Evolutionary conservation across 2,329 filamentous ascomycete genomes (phyloP).

Genomic region (Plectosphaerella sp.): DNA sequence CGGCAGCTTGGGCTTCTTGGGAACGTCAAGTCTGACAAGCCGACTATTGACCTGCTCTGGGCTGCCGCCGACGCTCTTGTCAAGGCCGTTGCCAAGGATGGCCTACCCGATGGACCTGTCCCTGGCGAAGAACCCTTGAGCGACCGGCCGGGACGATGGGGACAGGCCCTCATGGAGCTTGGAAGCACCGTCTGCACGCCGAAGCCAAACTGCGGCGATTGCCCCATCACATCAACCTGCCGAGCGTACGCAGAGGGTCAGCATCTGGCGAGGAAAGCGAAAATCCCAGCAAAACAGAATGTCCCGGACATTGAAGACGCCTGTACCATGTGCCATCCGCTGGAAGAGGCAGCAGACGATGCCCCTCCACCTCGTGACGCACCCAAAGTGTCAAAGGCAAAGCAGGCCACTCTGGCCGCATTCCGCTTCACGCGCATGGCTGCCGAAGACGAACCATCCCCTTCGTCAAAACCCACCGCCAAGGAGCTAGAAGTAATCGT

Average conservation of each 20-base stretch:
- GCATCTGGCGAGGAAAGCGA: conserved; percentile 18
- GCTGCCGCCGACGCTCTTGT: conserved; percentile 52
- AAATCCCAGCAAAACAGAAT: background rate
- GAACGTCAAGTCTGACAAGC: conserved; percentile 52
- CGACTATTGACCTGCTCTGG: conserved; percentile 51
- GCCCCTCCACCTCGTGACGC: conserved; percentile 12
- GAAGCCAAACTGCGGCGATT: conserved; percentile 49
- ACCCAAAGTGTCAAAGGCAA: conserved; percentile 9
- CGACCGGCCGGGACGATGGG: conserved; percentile 55
- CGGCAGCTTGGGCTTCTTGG: conserved; percentile 54
- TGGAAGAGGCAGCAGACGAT: conserved; percentile 28
- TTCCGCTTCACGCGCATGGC: conserved; percentile 26
- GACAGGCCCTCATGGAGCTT: conserved; percentile 62
- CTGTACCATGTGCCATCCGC: conserved; percentile 43
- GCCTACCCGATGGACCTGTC: conserved; percentile 7
- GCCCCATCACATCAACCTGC: conserved; percentile 47
- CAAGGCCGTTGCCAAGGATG: conserved; percentile 41
- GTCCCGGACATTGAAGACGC: conserved; percentile 44
- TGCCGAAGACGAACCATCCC: conserved; percentile 5
- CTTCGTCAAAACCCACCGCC: background rate
- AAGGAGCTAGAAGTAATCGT: conserved; percentile 28
- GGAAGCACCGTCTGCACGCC: conserved; percentile 59
- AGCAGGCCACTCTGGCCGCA: conserved; percentile 26
- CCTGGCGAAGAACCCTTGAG: conserved; percentile 26
- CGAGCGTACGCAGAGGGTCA: conserved; percentile 45